Percentiles rank a stretch among this genome's conserved stretches.
Evolutionary conservation across 129 eudicot genomes (phyloP).

Genomic region (Lactuca saligna): DNA sequence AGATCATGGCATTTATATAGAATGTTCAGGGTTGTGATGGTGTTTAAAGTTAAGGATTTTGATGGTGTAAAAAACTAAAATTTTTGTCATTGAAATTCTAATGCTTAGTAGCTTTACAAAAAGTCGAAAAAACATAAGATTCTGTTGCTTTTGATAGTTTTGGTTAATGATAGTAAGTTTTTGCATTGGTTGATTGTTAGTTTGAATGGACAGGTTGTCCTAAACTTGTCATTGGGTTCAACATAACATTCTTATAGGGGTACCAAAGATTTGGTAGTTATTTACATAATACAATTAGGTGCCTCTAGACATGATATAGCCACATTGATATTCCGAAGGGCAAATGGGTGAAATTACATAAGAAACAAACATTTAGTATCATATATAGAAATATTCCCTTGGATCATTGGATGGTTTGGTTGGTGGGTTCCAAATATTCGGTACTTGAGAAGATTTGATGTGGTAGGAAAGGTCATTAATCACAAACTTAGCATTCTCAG

Average conservation of each 20-base stretch:
- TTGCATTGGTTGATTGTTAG: background rate
- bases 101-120: no score
- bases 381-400: background rate
- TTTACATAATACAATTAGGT: background rate
- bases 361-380: background rate
- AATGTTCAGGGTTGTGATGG: no score
- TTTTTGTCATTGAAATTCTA: no score
- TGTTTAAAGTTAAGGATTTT: no score
- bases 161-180: background rate
- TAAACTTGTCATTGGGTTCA: background rate
- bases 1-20: no score
- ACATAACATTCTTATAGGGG: background rate
- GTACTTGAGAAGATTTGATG: constrained; percentile 13
- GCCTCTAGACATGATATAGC: background rate
- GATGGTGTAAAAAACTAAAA: no score
- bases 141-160: background rate
- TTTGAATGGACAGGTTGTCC: constrained; percentile 13
- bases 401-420: background rate
- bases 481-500: background rate
- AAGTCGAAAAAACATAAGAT: background rate
- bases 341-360: background rate
- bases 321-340: background rate
- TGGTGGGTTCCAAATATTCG: constrained; percentile 12
- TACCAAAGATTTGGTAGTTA: background rate
- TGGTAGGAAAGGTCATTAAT: constrained; percentile 7